Base-by-base conservation (phyloP, 805 yeast genomes). In the Nakazawaea populi region DNA sequence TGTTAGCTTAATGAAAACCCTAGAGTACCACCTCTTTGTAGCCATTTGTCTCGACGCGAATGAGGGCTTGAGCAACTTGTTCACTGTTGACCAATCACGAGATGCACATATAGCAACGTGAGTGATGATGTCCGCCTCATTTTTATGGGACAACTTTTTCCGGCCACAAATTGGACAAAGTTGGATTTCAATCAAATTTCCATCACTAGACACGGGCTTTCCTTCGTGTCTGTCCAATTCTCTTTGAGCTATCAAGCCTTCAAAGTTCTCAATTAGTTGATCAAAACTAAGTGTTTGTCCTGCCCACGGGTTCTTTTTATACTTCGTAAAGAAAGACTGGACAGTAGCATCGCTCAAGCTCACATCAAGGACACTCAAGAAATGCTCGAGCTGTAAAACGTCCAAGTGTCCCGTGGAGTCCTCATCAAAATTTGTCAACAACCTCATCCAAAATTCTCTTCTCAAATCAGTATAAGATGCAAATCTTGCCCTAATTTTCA, bases 51-150 rank as follows among this genome's bases (percentile, higher is more conserved):
- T 78, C 0, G 97, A 81, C 2, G 89, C 92, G 61, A 80, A 92
- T 1, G 85, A 72, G 1, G 87, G 78, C 46, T 81, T 80, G 42
- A 87, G 67, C 5, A 84, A 64, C 57, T 83, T 79, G 54, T 82
- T 81, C 29, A 83, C 85, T 34, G 80, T 74, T 46, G 85, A 77
- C 87, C 90, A 83, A 52, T 85, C 88, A 53, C 83, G 82, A 31
- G 86, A 80, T 0, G 89, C 83, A 67, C 99, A 94, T 1, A 89
- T 80, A 0, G 96, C 92, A 49, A 91, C 77, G 68, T 92, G 99
- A 1, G 88, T 82, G n/a, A 89, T 79, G 48, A 88, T 79, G 57
- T 89, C 95, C 40, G 77, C 61, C 59, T 84, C 84, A 51, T 76
- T 75, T 49, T 74, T 72, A 48, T 75, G 74, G 4, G 73, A 66